Evolutionary conservation across 192 early-diverging fungal genomes (phyloP), one percentile per base, ranked within the genome.

Genomic region (Linnemannia hyalina): DNA sequence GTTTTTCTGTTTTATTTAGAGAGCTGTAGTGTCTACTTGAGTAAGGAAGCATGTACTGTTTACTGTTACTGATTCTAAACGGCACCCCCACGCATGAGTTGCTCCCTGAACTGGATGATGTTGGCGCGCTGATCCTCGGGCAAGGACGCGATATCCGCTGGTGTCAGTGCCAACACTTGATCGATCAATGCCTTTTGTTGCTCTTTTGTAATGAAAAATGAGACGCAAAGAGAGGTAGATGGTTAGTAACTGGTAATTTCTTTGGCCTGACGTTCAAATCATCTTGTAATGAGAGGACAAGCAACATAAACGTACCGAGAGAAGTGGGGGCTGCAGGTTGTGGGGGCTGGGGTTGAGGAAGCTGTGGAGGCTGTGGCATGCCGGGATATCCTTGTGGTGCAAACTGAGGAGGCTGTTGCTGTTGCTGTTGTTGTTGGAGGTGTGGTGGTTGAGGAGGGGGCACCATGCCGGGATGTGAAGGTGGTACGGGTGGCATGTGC

Each of bases 161-260:
- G 93, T 0, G 96, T 95, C 44, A 98, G 88, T 70, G 93, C 94
- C 32, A 98, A 75, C 7, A 98, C 91, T 84, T 97, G 96, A 81
- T 95, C 89, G 23, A 98, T 79, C 40, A 97, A 81, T 80, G 94
- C 93, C 54, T 94, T 89, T 87, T 95, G 94, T 88, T 95, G 93
- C 68, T 90, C 91, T 81, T 83, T 80, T 29, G 83, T 65, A 49
- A 26, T 9, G 35, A 35, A 54, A 70, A 38, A 47, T 80, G 63
- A 77, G 57, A 42, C 2, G 44, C 42, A 44, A 68, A 35, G 42
- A 82, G 44, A 32, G 35, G n/a, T 41, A 29, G 18, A 46, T 18
- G 23, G 49, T 18, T 3, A 52, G 38, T 75, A 10, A 75, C 15
- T 26, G 26, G 35, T 22, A 16, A 75, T 41, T 13, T 36, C 18